phyloP scores from a whole-genome alignment of 148 eudicot species.

The Cornus kousa region DNA sequence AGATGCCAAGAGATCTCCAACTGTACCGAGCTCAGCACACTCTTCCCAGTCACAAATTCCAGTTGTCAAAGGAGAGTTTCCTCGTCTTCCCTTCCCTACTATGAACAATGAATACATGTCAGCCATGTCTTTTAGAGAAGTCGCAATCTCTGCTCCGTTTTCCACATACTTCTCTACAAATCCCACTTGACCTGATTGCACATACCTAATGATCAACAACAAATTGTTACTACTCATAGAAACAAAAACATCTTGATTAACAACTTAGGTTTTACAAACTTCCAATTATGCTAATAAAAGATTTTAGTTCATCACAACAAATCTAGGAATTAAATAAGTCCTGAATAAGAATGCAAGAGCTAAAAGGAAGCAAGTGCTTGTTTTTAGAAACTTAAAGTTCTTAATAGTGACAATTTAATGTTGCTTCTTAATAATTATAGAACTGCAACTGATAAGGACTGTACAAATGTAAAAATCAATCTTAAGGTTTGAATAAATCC shows the following conservation, averaged over 20 bases:
- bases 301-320: no score
- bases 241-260: background rate
- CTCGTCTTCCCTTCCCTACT: slow-evolving; percentile 76
- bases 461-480: no score
- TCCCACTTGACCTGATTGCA: slow-evolving; percentile 86
- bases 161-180: slow-evolving; percentile 77
- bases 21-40: slow-evolving; percentile 89
- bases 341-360: no score
- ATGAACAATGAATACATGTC: slow-evolving; percentile 78
- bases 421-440: no score
- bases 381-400: no score
- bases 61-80: slow-evolving; percentile 52
- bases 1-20: slow-evolving; percentile 90
- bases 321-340: no score
- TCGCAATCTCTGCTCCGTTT: slow-evolving; percentile 70
- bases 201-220: slow-evolving; percentile 46
- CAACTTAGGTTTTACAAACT: background rate
- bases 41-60: slow-evolving; percentile 98
- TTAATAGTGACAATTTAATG: no score
- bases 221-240: background rate
- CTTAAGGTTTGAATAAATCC: no score
- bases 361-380: no score
- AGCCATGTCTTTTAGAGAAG: slow-evolving; percentile 66
- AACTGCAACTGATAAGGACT: no score
- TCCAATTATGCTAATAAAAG: background rate